Evolutionary conservation across 164 flowering plant species (phyloP).

Genomic region (Aristolochia californica): DNA sequence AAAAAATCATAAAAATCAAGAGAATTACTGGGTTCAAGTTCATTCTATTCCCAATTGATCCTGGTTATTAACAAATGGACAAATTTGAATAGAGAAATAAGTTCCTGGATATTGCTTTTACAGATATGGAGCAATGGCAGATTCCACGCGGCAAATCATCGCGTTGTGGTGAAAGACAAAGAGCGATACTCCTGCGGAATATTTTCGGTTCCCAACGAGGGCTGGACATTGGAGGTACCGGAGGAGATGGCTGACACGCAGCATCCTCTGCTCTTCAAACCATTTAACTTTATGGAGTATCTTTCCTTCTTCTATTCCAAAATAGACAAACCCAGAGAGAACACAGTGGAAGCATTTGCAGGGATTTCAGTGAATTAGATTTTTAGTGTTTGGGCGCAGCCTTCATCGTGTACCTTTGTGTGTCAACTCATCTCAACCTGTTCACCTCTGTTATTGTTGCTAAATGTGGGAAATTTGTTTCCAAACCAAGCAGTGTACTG

Average conservation of each 20-base stretch:
- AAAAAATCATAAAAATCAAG: no score
- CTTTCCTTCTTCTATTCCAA: constrained; percentile 15
- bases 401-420: no score
- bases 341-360: constrained; percentile 29
- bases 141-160: constrained; percentile 36
- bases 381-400: no score
- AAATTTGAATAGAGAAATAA: no score
- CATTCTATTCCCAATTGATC: no score
- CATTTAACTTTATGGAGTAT: constrained; percentile 31
- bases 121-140: constrained; percentile 71
- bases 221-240: constrained; percentile 24
- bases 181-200: constrained; percentile 34
- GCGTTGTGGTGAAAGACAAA: constrained; percentile 32
- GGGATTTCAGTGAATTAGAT: constrained; percentile 14
- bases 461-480: no score
- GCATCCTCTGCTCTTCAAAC: constrained; percentile 40
- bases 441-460: no score
- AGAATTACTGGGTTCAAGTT: no score
- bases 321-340: constrained; percentile 1
- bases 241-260: constrained; percentile 42
- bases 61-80: no score
- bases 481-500: no score
- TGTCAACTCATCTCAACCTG: no score
- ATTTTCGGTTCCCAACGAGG: constrained; percentile 33
- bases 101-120: no score